phyloP scores from a whole-genome alignment of 169 alveolate species.

The Eimeria acervulina region DNA sequence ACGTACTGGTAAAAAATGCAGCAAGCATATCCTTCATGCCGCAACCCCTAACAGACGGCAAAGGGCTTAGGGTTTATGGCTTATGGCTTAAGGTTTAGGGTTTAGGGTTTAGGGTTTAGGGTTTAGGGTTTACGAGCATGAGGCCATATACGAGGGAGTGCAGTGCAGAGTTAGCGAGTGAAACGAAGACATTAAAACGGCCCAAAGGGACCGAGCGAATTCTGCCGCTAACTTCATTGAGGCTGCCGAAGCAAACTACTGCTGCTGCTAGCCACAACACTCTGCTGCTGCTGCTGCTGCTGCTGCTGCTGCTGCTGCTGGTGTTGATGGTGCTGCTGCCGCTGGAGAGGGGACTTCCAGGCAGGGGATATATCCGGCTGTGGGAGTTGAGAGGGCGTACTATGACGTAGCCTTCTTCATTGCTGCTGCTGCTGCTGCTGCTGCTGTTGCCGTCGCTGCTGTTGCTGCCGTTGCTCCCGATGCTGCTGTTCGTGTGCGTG shows the following conservation, averaged over 20 bases:
- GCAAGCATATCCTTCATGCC: no score
- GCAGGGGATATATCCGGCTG: neutral
- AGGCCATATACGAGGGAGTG: neutral
- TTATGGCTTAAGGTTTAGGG: conserved; percentile 24
- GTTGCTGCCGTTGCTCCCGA: neutral
- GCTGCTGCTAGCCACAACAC: conserved; percentile 1
- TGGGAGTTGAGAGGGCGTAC: neutral
- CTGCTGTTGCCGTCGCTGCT: conserved; percentile 26
- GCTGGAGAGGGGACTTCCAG: neutral
- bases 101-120: conserved; percentile 42
- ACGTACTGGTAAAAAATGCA: no score
- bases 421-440: conserved; percentile 47
- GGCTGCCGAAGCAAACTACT: conserved; percentile 1
- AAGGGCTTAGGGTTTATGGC: no score
- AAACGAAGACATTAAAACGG: neutral
- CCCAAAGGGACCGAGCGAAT: conserved; percentile 42
- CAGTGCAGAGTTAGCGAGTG: neutral
- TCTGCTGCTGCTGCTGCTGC: conserved; percentile 44
- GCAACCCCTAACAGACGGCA: no score
- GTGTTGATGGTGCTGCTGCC: conserved; percentile 18
- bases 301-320: conserved; percentile 52
- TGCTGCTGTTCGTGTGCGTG: neutral
- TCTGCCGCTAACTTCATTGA: conserved; percentile 50
- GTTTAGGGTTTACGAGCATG: conserved; percentile 1
- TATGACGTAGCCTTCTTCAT: neutral